These are phyloP conservation scores for Populus deltoides DNA, from an alignment of 345 rosid species.

Conservation along the genomic window DNA sequence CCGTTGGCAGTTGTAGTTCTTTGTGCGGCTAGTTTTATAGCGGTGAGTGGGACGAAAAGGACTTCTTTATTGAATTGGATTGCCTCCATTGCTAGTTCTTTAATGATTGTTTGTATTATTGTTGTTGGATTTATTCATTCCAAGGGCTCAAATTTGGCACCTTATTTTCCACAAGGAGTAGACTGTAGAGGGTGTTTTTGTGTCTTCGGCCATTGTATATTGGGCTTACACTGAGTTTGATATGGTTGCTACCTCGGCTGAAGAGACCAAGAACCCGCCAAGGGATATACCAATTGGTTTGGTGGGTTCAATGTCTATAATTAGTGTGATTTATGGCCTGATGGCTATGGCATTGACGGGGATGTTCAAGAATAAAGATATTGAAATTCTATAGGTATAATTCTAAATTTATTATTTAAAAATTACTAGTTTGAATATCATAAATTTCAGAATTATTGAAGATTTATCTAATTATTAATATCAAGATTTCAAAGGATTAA, in stretches of 20 bases:
- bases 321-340: slow-evolving; percentile 68
- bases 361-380: slow-evolving; percentile 84
- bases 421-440: too few species aligned
- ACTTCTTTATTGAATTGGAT: slow-evolving; percentile 71
- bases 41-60: slow-evolving; percentile 71
- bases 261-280: slow-evolving; percentile 77
- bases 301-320: slow-evolving; percentile 74
- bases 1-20: slow-evolving; percentile 69
- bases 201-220: slow-evolving; percentile 76
- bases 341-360: slow-evolving; percentile 74
- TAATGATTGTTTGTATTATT: slow-evolving; percentile 52
- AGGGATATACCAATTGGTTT: slow-evolving; percentile 88
- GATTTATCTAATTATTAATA: too few species aligned
- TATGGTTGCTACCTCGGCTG: slow-evolving; percentile 91
- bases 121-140: slow-evolving; percentile 68
- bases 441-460: too few species aligned
- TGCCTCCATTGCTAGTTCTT: slow-evolving; percentile 46
- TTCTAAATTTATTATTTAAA: too few species aligned
- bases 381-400: too few species aligned
- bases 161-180: slow-evolving; percentile 63
- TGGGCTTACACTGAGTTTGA: slow-evolving; percentile 96
- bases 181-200: slow-evolving; percentile 63
- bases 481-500: too few species aligned
- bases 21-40: slow-evolving; percentile 60
- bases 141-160: slow-evolving; percentile 55